Evolutionary conservation across 1,284 basidiomycete genomes (phyloP).

Genomic region (Anthracocystis setariae): DNA sequence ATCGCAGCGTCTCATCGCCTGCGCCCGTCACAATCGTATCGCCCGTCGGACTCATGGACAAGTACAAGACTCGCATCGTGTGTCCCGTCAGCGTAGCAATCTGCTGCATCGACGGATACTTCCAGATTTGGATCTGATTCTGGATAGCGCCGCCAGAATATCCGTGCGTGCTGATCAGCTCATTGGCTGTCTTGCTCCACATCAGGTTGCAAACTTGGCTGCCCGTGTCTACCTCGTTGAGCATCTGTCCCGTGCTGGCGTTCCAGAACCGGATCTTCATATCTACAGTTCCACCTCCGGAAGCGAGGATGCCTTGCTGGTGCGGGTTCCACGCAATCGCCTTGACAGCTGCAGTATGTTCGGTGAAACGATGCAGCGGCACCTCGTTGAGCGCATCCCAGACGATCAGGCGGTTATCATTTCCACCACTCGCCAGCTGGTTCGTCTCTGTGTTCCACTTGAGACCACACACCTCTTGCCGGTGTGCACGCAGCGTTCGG

Average conservation of each 20-base stretch:
- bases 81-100: conserved; percentile 94
- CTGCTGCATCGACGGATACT: conserved; percentile 78
- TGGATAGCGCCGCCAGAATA: conserved; percentile 92
- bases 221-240: conserved; percentile 69
- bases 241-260: conserved; percentile 82
- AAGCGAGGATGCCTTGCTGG: conserved; percentile 87
- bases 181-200: conserved; percentile 92
- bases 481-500: conserved; percentile 81
- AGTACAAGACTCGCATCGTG: conserved; percentile 85
- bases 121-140: conserved; percentile 99
- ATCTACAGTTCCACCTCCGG: conserved; percentile 95
- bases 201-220: conserved; percentile 87
- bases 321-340: conserved; percentile 98
- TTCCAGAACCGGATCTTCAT: conserved; percentile 99
- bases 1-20: conserved; percentile 92
- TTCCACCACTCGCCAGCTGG: conserved; percentile 91
- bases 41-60: conserved; percentile 95
- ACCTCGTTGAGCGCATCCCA: conserved; percentile 77
- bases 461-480: conserved; percentile 95
- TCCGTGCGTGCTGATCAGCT: conserved; percentile 96
- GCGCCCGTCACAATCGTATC: conserved; percentile 98
- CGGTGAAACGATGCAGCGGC: conserved; percentile 92
- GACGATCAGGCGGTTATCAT: conserved; percentile 97
- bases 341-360: conserved; percentile 96
- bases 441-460: conserved; percentile 85